Percentiles rank a stretch among this genome's conserved stretches.
These are phyloP conservation scores for Camelina hispida DNA, from an alignment of 345 rosid genomes.

Conservation along the genomic window DNA sequence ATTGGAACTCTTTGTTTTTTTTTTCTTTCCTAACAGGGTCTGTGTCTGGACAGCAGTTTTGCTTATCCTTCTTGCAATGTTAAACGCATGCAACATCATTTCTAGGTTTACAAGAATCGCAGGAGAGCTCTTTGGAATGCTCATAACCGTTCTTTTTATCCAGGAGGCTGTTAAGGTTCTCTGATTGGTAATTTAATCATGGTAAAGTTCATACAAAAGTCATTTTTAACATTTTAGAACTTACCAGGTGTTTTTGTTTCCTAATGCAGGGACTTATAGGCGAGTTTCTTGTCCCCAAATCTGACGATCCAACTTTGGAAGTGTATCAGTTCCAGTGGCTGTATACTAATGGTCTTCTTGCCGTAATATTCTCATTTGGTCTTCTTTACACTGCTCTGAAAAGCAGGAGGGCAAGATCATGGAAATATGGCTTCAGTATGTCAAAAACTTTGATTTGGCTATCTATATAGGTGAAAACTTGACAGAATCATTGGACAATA, in stretches of 20 bases:
- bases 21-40: constrained; percentile 70
- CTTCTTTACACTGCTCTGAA: constrained; percentile 66
- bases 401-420: constrained; percentile 78
- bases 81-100: constrained; percentile 67
- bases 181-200: constrained; percentile 7
- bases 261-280: constrained; percentile 61
- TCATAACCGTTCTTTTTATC: constrained; percentile 77
- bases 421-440: constrained; percentile 77
- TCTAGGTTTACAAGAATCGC: constrained; percentile 83
- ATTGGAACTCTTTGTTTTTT: neutral
- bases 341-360: constrained; percentile 72
- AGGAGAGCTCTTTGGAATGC: constrained; percentile 88
- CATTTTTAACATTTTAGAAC: constrained; percentile 10
- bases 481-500: constrained; percentile 9
- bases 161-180: constrained; percentile 83
- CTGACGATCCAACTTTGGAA: constrained; percentile 50
- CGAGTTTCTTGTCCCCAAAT: constrained; percentile 62
- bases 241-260: constrained; percentile 23
- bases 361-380: constrained; percentile 70
- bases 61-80: constrained; percentile 66
- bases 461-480: neutral
- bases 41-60: constrained; percentile 85
- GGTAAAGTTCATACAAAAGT: constrained; percentile 4
- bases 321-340: constrained; percentile 67
- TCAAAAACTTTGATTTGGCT: neutral